Base-by-base conservation (phyloP, 331 rosid species). In the Telfairia occidentalis region DNA sequence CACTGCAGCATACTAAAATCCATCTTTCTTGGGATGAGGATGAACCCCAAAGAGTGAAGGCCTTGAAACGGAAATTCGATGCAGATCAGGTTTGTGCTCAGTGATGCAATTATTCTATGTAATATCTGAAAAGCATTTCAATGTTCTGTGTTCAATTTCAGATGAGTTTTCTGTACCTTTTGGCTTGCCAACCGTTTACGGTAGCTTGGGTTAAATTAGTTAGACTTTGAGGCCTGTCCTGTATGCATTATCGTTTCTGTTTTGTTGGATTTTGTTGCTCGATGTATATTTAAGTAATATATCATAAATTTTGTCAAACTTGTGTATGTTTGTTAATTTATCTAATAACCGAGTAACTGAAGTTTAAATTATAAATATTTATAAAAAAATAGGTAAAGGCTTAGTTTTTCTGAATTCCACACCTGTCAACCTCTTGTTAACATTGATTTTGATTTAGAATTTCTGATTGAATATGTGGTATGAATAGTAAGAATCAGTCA, bases 11-110 rank as follows among this genome's bases (percentile, higher is more conserved):
- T 38, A 88, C 88, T 88, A 86, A 82, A 53, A 85, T 91, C 71
- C 77, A 82, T 29, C 84, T 87, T 80, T 80, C 98, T 45, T 95
- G 97, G 96, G 98, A 95, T 60, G 96, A 88, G 76, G 98, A 94
- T 85, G 98, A 94, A 73, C 97, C 97, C 1, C 88, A 75, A 37
- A 87, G 93, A 64, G 89, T 59, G 46, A 88, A 78, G 85, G 84
- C 88, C 76, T 78, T 94, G 86, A 90, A 87, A 29, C 87, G 90
- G 34, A 88, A 91, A 78, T 83, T 88, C 77, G 85, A 69, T 60
- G 90, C 84, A 26, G 90, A 91, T 30, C 89, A 91, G 98, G 97
- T 94, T 45, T 71, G 88, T 73, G 13, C 74, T 16, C 70, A 76
- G 1, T 76, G 59, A 55, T 79, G 4, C 8, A 5, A 54, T 45